A percentile compares a stretch with the other conserved stretches of the same genome.
These are phyloP conservation scores for Naematelia aurantialba DNA, from an alignment of 768 basidiomycete genomes.

Conservation along the genomic window DNA sequence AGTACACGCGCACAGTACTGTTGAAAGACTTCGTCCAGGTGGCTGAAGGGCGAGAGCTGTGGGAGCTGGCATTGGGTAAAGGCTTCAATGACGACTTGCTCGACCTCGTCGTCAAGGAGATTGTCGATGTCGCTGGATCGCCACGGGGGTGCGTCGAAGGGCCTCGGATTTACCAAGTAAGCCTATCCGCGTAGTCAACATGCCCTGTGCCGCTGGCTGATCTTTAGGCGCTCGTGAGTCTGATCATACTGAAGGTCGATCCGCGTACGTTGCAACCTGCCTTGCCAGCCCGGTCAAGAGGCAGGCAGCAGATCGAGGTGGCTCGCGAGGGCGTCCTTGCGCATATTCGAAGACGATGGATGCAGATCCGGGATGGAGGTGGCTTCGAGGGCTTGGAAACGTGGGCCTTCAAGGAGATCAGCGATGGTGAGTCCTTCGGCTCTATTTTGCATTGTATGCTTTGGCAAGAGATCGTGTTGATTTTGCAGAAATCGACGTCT, in stretches of 20 bases:
- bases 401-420: constrained; percentile 86
- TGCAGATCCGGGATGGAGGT: constrained; percentile 66
- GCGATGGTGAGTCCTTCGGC: constrained; percentile 59
- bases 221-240: constrained; percentile 65
- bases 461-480: constrained; percentile 7
- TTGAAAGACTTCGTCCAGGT: constrained; percentile 61
- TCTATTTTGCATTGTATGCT: not conserved
- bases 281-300: constrained; percentile 65
- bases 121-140: constrained; percentile 58
- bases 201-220: not conserved
- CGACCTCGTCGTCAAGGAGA: constrained; percentile 68
- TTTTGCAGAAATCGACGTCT: constrained; percentile 69
- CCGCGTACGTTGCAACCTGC: constrained; percentile 61
- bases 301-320: constrained; percentile 70
- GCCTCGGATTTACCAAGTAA: constrained; percentile 61
- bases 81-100: constrained; percentile 69
- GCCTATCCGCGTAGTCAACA: constrained; percentile 44
- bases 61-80: constrained; percentile 68
- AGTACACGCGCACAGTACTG: constrained; percentile 62
- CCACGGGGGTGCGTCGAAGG: constrained; percentile 61
- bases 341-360: constrained; percentile 77
- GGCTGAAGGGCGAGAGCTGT: constrained; percentile 68
- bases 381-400: constrained; percentile 78
- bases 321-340: constrained; percentile 61
- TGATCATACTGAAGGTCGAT: constrained; percentile 67